These are phyloP conservation scores for Volvox reticuliferus DNA, from an alignment of 139 green algal genomes.

Conservation along the genomic window DNA sequence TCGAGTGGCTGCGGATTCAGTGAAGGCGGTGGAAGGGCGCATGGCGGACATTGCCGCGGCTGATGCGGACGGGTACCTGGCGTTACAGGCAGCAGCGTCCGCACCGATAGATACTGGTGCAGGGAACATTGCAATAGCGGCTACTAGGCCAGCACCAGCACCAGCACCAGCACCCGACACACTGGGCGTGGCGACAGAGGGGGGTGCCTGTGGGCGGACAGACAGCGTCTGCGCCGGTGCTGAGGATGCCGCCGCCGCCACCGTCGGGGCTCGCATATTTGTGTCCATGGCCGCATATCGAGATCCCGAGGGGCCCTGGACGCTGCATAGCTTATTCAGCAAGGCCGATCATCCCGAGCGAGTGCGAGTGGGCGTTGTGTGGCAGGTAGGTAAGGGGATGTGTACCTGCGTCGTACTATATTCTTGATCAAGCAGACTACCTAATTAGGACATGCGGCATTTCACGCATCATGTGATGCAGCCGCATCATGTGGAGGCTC, in stretches of 20 bases:
- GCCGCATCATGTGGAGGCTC: too few relatives aligned
- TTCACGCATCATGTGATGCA: too few relatives aligned
- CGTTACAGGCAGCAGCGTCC: neutral
- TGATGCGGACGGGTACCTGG: too few relatives aligned
- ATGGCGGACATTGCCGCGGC: too few relatives aligned
- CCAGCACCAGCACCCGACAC: too few relatives aligned
- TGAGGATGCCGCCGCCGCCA: neutral
- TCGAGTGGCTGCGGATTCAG: too few relatives aligned
- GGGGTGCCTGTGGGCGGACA: too few relatives aligned
- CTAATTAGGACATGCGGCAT: too few relatives aligned
- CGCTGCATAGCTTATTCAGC: conserved; percentile 45
- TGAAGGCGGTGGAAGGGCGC: too few relatives aligned
- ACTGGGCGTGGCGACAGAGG: too few relatives aligned
- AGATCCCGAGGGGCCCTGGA: conserved; percentile 82
- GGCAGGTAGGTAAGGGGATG: conserved; percentile 68
- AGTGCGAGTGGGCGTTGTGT: conserved; percentile 76
- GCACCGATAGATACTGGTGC: neutral
- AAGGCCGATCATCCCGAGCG: conserved; percentile 70
- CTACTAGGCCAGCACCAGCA: neutral
- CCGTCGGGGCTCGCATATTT: conserved; percentile 69
- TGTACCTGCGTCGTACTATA: too few relatives aligned
- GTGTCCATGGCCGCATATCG: conserved; percentile 82
- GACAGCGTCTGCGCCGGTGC: neutral
- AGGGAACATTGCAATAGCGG: neutral
- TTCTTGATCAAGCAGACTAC: too few relatives aligned